Evolutionary conservation across 148 eudicot species (phyloP), one percentile per base, ranked within the genome.

Genomic region (Simmondsia chinensis): DNA sequence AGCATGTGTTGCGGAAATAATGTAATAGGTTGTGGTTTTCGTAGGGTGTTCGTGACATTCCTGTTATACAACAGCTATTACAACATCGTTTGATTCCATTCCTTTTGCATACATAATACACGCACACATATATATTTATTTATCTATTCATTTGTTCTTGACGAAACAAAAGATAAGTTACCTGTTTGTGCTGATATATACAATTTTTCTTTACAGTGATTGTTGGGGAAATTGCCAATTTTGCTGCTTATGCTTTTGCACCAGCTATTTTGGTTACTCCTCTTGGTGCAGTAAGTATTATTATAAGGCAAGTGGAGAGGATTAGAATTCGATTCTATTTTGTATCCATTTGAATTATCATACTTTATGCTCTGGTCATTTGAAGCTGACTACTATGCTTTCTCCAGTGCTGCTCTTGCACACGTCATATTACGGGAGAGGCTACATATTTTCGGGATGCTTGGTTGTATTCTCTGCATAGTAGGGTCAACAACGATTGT

Each of bases 231-330:
- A 64, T 76, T 34, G 94, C 94, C 30, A 84, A 84, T 60, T 84
- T 84, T 60, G 94, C 78, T 10, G 94, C 94, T 21, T 84, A 84
- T 64, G 94, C 94, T 48, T 84, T 80, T 77, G 95, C 95, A 17
- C 95, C 89, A 27, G 89, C 95, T 39, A 75, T 85, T 57, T 62
- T 85, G 51, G 95, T 85, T 46, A 85, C 89, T 17, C 95, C 95
- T 39, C 86, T 85, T 61, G 95, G 95, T 37, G 95, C 95, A 29
- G 77, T 85, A 57, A 85, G 95, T 62, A 85, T 85, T 56, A 85
- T 85, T 61, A 75, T 85, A 65, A 85, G 95, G 95, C 73, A 77
- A 50, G 71, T 71, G 39, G 22, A 38, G 7, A 9, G 16, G 24
- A n/a, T 45, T 24, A 14, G 14, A 4, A 17, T 43, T 0, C 16